Percentiles rank a stretch among this genome's conserved stretches.
Evolutionary conservation across 768 basidiomycete species (phyloP).

Genomic region (Gymnopilus junonius): DNA sequence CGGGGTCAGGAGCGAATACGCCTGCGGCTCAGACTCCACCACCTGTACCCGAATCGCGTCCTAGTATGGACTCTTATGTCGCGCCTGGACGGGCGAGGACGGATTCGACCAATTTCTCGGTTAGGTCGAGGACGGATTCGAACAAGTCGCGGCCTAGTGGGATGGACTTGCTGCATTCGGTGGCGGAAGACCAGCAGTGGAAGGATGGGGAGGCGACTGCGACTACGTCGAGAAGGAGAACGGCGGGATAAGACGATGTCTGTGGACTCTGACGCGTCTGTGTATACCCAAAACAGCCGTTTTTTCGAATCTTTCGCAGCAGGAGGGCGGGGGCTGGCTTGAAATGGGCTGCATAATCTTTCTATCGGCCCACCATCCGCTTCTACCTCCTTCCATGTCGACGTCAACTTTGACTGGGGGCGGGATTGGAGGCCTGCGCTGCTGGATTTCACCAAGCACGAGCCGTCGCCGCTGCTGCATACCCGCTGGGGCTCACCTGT

Average conservation of each 20-base stretch:
- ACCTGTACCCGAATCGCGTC: slow-evolving; percentile 18
- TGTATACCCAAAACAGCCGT: slow-evolving; percentile 39
- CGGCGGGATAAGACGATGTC: slow-evolving; percentile 23
- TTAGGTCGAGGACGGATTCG: neutral
- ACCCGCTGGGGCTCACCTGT: slow-evolving; percentile 43
- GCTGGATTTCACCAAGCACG: slow-evolving; percentile 23
- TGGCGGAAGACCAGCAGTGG: neutral
- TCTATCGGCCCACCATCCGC: no score
- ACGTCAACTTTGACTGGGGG: no score
- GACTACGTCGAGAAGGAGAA: neutral
- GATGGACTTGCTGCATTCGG: neutral
- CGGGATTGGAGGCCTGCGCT: slow-evolving; percentile 42
- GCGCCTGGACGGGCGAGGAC: neutral
- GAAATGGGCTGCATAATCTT: no score
- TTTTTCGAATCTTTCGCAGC: slow-evolving; percentile 20
- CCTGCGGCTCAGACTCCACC: slow-evolving; percentile 14
- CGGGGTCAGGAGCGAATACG: neutral
- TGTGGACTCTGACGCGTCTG: slow-evolving; percentile 37
- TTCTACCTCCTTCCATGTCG: no score
- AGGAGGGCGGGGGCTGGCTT: no score
- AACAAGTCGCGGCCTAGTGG: neutral
- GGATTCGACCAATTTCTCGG: neutral
- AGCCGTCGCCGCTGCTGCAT: slow-evolving; percentile 40
- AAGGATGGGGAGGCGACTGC: neutral
- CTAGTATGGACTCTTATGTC: neutral